These are phyloP conservation scores for Pleurostoma richardsiae DNA, from an alignment of 2,329 filamentous ascomycete species.

Conservation along the genomic window DNA sequence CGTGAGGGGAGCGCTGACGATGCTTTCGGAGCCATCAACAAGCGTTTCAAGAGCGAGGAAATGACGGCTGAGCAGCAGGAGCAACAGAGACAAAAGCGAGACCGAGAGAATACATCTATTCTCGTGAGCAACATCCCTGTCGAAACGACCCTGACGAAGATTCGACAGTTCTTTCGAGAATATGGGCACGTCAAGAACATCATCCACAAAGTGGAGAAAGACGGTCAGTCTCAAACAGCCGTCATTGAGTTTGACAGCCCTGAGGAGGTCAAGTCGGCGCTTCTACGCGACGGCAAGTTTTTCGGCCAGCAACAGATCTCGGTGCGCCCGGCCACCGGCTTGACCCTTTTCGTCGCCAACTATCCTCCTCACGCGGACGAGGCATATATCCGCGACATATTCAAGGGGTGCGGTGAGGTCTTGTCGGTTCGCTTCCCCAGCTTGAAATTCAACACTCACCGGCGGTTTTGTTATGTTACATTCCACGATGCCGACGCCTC, in stretches of 20 bases:
- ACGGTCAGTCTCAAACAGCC: constrained; percentile 60
- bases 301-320: constrained; percentile 69
- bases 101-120: constrained; percentile 85
- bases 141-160: constrained; percentile 63
- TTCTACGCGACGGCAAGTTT: constrained; percentile 75
- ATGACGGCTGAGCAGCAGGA: constrained; percentile 23
- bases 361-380: constrained; percentile 77
- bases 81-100: constrained; percentile 56
- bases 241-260: constrained; percentile 79
- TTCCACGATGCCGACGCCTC: constrained; percentile 69
- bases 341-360: constrained; percentile 87
- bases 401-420: constrained; percentile 73
- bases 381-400: constrained; percentile 61
- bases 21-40: constrained; percentile 49
- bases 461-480: constrained; percentile 95
- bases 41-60: constrained; percentile 56
- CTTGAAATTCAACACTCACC: constrained; percentile 80
- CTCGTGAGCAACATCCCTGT: constrained; percentile 73
- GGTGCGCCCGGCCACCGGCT: constrained; percentile 68
- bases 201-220: constrained; percentile 58
- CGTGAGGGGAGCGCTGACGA: constrained; percentile 53
- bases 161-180: constrained; percentile 87
- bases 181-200: constrained; percentile 81
- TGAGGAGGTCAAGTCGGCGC: constrained; percentile 76
- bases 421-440: constrained; percentile 86